A percentile compares a stretch with the other conserved stretches of the same genome.
phyloP scores from a whole-genome alignment of 2,329 filamentous ascomycete species.

The Apiospora arundinis region DNA sequence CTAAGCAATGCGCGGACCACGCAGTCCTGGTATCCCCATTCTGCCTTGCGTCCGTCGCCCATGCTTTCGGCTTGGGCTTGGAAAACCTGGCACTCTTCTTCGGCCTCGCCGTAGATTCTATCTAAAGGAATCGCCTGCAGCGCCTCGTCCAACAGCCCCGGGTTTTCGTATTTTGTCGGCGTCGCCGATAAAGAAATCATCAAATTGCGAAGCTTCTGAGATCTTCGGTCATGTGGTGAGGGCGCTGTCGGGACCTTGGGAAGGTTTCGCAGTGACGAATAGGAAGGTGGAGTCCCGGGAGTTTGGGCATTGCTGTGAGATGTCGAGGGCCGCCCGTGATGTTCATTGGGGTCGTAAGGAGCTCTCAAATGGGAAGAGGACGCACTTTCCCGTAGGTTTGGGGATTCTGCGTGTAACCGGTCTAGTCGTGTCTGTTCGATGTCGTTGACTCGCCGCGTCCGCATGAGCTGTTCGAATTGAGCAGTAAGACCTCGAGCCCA shows the following conservation, averaged over 20 bases:
- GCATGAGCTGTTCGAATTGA: slow-evolving; percentile 86
- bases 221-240: slow-evolving; percentile 65
- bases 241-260: slow-evolving; percentile 75
- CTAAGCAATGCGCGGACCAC: slow-evolving; percentile 24
- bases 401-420: slow-evolving; percentile 64
- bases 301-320: slow-evolving; percentile 47
- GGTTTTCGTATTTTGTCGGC: slow-evolving; percentile 95
- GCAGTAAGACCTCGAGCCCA: slow-evolving; percentile 81
- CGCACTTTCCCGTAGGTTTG: slow-evolving; percentile 55
- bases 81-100: slow-evolving; percentile 89
- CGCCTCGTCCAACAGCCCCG: slow-evolving; percentile 90
- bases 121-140: slow-evolving; percentile 86
- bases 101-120: slow-evolving; percentile 89
- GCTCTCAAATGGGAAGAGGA: slow-evolving; percentile 56
- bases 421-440: slow-evolving; percentile 69
- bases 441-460: slow-evolving; percentile 86
- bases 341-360: slow-evolving; percentile 44
- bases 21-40: slow-evolving; percentile 27
- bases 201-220: slow-evolving; percentile 80
- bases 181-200: slow-evolving; percentile 86
- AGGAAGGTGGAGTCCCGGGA: slow-evolving; percentile 50
- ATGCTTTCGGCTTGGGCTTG: slow-evolving; percentile 88
- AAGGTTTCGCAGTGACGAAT: slow-evolving; percentile 56
- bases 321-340: slow-evolving; percentile 50
- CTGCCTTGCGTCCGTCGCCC: slow-evolving; percentile 42